phyloP scores from a whole-genome alignment of 164 flowering plant species.

The Vitis labrusca region DNA sequence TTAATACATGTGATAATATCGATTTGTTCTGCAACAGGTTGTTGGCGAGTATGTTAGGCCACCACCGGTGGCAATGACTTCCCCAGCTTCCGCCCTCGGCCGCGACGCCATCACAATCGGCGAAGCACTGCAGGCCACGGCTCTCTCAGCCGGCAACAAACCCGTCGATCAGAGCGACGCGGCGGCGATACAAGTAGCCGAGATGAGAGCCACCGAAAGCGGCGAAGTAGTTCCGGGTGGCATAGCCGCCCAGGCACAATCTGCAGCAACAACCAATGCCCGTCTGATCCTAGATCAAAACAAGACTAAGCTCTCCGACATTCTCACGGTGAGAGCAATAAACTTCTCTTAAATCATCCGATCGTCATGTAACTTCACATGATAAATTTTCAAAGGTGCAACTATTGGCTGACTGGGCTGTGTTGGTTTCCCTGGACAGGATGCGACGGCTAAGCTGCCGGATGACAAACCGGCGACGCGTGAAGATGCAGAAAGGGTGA shows the following conservation, averaged over 20 bases:
- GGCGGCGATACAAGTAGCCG: conserved; percentile 56
- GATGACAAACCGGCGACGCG: conserved; percentile 46
- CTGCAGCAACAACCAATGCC: conserved; percentile 36
- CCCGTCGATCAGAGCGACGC: conserved; percentile 59
- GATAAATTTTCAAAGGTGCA: no score
- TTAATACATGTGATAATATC: no score
- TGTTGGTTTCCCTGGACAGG: conserved; percentile 15
- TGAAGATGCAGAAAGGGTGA: conserved; percentile 47
- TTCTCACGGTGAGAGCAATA: conserved; percentile 32
- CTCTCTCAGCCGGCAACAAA: conserved; percentile 35
- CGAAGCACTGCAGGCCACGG: conserved; percentile 49
- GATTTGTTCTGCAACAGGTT: not conserved
- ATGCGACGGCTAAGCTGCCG: conserved; percentile 32
- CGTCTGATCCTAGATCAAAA: conserved; percentile 14
- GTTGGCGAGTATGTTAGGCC: conserved; percentile 22
- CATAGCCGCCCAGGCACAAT: conserved; percentile 45
- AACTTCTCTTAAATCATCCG: not conserved
- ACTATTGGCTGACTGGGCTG: not conserved
- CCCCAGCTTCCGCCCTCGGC: conserved; percentile 8
- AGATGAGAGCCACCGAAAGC: conserved; percentile 37
- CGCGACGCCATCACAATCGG: conserved; percentile 37
- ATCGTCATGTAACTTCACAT: not conserved
- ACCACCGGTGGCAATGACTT: not conserved
- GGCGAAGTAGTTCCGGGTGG: conserved; percentile 39
- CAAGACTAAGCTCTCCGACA: conserved; percentile 36